Conservation (phyloP, 805 yeast species). For the Kodamaea laetipori region DNA sequence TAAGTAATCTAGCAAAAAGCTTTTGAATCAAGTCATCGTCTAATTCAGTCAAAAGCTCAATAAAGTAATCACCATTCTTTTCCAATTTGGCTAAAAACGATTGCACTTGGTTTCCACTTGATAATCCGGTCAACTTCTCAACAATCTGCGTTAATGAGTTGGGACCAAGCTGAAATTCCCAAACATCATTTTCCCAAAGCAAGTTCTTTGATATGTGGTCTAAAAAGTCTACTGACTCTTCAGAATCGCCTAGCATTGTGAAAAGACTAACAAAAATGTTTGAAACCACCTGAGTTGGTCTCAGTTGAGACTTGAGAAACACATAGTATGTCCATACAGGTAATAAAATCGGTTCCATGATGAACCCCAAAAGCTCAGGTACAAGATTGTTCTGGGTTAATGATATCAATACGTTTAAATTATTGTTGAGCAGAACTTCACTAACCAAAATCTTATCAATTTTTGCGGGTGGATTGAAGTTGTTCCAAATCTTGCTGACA, state of each 20-base stretch:
- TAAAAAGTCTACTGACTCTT: constrained; percentile 25
- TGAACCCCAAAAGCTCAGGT: constrained; percentile 24
- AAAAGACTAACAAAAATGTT: constrained; percentile 43
- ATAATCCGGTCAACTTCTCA: constrained; percentile 4
- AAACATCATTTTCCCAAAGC: constrained; percentile 31
- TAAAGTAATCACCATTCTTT: constrained; percentile 24
- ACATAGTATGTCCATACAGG: constrained; percentile 49
- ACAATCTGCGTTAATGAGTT: constrained; percentile 38
- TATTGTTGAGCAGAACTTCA: constrained; percentile 58
- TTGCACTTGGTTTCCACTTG: constrained; percentile 24
- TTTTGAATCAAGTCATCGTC: constrained; percentile 49
- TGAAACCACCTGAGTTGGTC: constrained; percentile 36
- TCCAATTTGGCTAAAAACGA: constrained; percentile 34
- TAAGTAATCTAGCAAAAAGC: constrained; percentile 53
- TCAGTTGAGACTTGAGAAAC: constrained; percentile 32
- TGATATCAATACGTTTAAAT: constrained; percentile 65
- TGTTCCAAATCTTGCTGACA: constrained; percentile 50
- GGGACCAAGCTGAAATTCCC: constrained; percentile 47
- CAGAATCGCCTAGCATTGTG: constrained; percentile 23
- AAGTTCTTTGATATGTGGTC: constrained; percentile 37
- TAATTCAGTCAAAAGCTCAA: constrained; percentile 50
- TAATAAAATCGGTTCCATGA: constrained; percentile 34
- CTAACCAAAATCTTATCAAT: constrained; percentile 37
- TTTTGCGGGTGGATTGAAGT: constrained; percentile 39
- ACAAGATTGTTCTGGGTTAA: constrained; percentile 46